Evolutionary conservation across 2,329 filamentous ascomycete species (phyloP).

Genomic region (Diaporthe aspalathi): DNA sequence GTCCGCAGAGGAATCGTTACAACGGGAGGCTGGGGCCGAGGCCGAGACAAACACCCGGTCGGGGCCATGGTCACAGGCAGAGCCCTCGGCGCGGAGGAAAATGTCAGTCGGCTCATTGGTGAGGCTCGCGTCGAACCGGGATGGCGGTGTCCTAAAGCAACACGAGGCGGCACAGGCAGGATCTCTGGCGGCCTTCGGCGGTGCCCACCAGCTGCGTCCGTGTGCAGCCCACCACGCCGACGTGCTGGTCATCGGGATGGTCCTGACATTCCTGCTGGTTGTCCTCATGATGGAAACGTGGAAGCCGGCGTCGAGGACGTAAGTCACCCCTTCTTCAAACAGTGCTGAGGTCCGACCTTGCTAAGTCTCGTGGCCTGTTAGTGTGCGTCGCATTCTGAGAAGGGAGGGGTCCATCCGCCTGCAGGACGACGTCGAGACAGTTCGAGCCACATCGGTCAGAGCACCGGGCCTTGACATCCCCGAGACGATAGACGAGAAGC

Average conservation of each 20-base stretch:
- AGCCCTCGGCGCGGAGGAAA: conserved; percentile 3
- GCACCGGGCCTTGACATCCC: conserved; percentile 29
- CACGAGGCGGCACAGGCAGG: conserved; percentile 19
- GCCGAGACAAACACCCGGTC: not conserved
- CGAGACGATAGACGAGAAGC: conserved; percentile 14
- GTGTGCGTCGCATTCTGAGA: conserved; percentile 39
- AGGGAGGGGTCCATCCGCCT: conserved; percentile 40
- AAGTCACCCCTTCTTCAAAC: conserved; percentile 10
- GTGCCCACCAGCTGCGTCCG: not conserved
- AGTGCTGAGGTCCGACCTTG: not conserved
- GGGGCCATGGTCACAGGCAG: not conserved
- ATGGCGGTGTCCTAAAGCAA: conserved; percentile 10
- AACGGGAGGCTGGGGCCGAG: not conserved
- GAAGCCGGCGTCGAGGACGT: conserved; percentile 42
- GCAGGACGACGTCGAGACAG: conserved; percentile 17
- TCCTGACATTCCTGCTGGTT: conserved; percentile 46
- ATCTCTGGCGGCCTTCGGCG: not conserved
- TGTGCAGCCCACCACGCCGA: conserved; percentile 43
- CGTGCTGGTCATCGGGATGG: conserved; percentile 47
- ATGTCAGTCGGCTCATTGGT: conserved; percentile 37
- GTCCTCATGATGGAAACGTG: conserved; percentile 48
- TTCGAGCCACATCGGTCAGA: conserved; percentile 36
- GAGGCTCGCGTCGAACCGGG: conserved; percentile 5
- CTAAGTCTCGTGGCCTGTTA: conserved; percentile 8
- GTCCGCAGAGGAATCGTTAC: not conserved